Evolutionary conservation across 2,329 filamentous ascomycete species (phyloP), one percentile per base, ranked within the genome.

Genomic region (Ophiostoma sp.): DNA sequence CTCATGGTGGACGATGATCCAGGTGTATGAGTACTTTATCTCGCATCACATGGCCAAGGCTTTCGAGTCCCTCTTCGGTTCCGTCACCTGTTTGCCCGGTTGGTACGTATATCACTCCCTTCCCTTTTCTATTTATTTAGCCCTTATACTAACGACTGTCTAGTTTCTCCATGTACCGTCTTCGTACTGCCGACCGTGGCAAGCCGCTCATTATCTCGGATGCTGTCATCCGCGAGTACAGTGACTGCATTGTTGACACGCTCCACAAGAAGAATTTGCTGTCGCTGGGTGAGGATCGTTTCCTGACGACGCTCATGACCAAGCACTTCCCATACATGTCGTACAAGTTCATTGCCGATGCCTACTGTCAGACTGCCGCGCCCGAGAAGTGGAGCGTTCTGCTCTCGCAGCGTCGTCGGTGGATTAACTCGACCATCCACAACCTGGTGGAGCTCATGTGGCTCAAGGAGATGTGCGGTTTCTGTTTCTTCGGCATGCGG

Each of bases 1-100:
- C 77, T 95, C 91, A 79, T 98, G 95, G 94, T 97, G 94, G 93
- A 99, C 96, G 15, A 99, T 99, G 96, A 99, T 99, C 79, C 96
- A 99, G 82, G 96, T 99, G 76, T 99, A 99, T 84, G 96, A 99
- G 82, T 99, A 99, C 86, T 99, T 95, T 82, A 99, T 99, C 80
- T 98, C 96, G 39, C 96, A 99, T 87, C 93, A 99, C 83, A 85
- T 99, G 81, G 87, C 96, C 71, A 99, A 99, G 85, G 94, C 96
- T 75, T 99, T 99, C 80, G 96, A 99, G 82, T 98, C 94, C 75
- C 89, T 99, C 75, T 99, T 99, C 80, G 96, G 95, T 80, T 97
- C 94, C 82, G 96, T 99, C 75, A 99, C 96, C 74, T 99, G 96
- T 91, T 91, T 99, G 85, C 96, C 96, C 76, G 96, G 96, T 88